Base-by-base conservation (phyloP, 306 rosid genomes). In the Chamaecrista fasciculata region DNA sequence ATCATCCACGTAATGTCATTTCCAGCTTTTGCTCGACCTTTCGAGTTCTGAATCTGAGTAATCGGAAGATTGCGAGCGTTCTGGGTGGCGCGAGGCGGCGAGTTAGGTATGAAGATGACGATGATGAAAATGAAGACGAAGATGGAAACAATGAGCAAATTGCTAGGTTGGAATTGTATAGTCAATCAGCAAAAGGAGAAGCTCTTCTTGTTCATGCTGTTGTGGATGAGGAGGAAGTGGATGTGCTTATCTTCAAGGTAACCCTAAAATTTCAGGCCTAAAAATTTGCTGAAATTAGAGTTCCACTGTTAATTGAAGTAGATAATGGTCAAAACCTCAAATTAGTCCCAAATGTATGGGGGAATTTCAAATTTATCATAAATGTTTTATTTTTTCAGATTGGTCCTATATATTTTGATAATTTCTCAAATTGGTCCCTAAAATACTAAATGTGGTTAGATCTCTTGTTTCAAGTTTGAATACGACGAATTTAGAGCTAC, bases 171-270 rank as follows among this genome's bases (percentile, higher is more conserved):
- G 96, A 92, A 73, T 10, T 74, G 44, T 92, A 87, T 55, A 86
- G 86, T 74, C 96, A 83, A 26, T 78, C 83, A 21, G 80, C 80
- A 14, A 73, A 71, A 75, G 85, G 83, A 62, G 98, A 89, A 79
- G 96, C 85, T 20, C 91, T 89, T 40, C 46, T 90, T 71, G 96
- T 92, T 39, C 90, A 86, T 49, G 93, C 96, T 1, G 21, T 70
- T 43, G 84, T 89, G 71, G 96, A 90, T 51, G 88, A 56, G 6
- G 71, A 84, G 16, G 77, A 77, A 25, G 93, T 86, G 7, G 79
- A 92, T 42, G 89, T 90, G 74, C 86, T 92, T 65, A 83, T 92
- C 81, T 92, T 92, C 73, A 92, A 92, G 93, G 98, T n/a, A n/a
- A n/a, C n/a, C n/a, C n/a, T n/a, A n/a, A n/a, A n/a, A n/a, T n/a